phyloP scores from a whole-genome alignment of 1,284 basidiomycete species.

The Irpex sp. region DNA sequence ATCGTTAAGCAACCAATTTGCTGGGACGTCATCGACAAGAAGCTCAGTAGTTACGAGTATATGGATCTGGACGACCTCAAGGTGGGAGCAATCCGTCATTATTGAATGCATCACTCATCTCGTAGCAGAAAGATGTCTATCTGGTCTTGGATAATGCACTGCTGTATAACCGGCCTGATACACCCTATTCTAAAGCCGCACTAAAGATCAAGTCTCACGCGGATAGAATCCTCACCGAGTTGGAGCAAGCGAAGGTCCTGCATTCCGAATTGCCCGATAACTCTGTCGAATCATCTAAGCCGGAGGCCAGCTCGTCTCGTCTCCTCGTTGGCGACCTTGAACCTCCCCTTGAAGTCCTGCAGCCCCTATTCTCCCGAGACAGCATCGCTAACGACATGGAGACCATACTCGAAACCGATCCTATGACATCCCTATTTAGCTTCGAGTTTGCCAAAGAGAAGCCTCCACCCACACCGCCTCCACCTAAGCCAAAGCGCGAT shows the following conservation, averaged over 20 bases:
- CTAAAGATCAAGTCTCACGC: slow-evolving; percentile 61
- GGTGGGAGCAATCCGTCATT: slow-evolving; percentile 36
- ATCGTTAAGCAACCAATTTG: slow-evolving; percentile 88
- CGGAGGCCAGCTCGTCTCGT: background rate
- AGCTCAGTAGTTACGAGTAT: slow-evolving; percentile 79
- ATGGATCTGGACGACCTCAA: slow-evolving; percentile 74
- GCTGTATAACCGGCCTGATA: slow-evolving; percentile 80
- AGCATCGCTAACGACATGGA: slow-evolving; percentile 48
- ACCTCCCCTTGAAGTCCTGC: slow-evolving; percentile 52
- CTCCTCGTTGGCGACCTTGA: slow-evolving; percentile 65
- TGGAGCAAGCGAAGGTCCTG: slow-evolving; percentile 37
- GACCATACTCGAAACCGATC: slow-evolving; percentile 52
- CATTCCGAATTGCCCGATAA: slow-evolving; percentile 13
- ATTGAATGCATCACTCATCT: background rate
- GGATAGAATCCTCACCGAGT: slow-evolving; percentile 55
- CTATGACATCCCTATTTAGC: slow-evolving; percentile 65
- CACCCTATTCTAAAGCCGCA: slow-evolving; percentile 73
- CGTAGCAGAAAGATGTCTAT: slow-evolving; percentile 68
- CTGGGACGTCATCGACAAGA: slow-evolving; percentile 80
- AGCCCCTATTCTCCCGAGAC: slow-evolving; percentile 50
- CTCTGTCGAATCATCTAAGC: background rate
- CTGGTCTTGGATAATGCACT: slow-evolving; percentile 88
- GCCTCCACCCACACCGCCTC: slow-evolving; percentile 31
- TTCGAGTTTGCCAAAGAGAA: slow-evolving; percentile 64
- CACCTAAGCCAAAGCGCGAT: slow-evolving; percentile 38